Evolutionary conservation across 2,329 filamentous ascomycete genomes (phyloP), one percentile per base, ranked within the genome.

Genomic region (Macroventuria anomochaeta): DNA sequence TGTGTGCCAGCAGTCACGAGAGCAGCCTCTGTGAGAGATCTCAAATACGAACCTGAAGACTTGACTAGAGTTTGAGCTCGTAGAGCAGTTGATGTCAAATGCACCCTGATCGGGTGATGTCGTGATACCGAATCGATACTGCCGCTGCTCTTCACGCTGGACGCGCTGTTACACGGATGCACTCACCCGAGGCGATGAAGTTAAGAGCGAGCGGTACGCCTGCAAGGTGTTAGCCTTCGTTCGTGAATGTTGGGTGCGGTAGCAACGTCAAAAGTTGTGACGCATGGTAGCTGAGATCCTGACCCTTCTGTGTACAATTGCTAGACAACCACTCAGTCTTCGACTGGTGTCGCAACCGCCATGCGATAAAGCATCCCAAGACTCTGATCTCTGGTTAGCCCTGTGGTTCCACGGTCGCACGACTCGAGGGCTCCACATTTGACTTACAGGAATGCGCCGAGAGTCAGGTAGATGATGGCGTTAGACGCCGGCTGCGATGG

Each of bases 111-210:
- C 39, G 52, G 25, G 41, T 44, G 46, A 59, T 59, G 46, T 59
- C 43, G 58, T 48, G 55, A 46, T 54, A 37, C 58, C 52, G 42
- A 63, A 70, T 77, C 82, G 83, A 85, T 85, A 83, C 86, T 86
- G 85, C 87, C 85, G 81, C 80, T 78, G 75, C 78, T 79, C 77
- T 80, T 80, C 65, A 68, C 58, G 59, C 74, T 64, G 67, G 66
- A 74, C 65, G 63, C 68, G 58, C 55, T 51, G 68, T 69, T 71
- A 73, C 73, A 62, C 56, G 56, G 52, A 58, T 75, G 69, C 76
- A 93, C 90, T 93, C 86, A 95, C 90, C 89, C 80, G 90, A 91
- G 75, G 90, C 90, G 79, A 95, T 90, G 80, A 95, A 95, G 79
- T 95, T 95, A 72, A 95, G 82, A 75, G 90, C 89, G 76, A 95